These are phyloP conservation scores for Tetrahymena malaccensis DNA, from an alignment of 73 alveolate genomes.

Conservation along the genomic window DNA sequence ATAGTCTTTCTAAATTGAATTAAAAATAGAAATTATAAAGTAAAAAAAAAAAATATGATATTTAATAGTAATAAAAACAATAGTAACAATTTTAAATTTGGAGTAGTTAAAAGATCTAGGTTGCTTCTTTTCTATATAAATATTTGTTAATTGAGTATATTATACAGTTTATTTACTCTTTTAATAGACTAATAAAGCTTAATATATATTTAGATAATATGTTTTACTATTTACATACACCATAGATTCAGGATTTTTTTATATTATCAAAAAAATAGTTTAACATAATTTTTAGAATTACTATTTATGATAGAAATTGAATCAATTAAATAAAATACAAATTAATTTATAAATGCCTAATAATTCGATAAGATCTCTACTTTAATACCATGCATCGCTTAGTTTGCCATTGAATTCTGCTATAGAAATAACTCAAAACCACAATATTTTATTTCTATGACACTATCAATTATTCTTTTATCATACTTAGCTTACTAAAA, in stretches of 20 bases:
- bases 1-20: too few relatives aligned
- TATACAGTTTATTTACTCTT: not conserved
- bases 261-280: not conserved
- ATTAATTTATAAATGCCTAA: too few relatives aligned
- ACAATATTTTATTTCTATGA: not conserved
- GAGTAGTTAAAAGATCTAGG: not conserved
- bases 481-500: not conserved
- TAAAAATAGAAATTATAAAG: not conserved
- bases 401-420: not conserved
- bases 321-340: not conserved
- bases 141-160: not conserved
- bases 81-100: too few relatives aligned
- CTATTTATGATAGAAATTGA: not conserved
- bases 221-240: not conserved
- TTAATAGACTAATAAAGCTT: not conserved
- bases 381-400: not conserved
- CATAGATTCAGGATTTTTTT: not conserved
- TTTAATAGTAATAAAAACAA: too few relatives aligned
- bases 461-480: not conserved
- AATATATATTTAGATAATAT: too few relatives aligned
- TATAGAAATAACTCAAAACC: not conserved
- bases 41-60: not conserved
- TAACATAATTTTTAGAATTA: not conserved
- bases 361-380: not conserved
- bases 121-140: not conserved